Evolutionary conservation across 2,329 filamentous ascomycete genomes (phyloP).

Genomic region (Penicillium sclerotigenum): DNA sequence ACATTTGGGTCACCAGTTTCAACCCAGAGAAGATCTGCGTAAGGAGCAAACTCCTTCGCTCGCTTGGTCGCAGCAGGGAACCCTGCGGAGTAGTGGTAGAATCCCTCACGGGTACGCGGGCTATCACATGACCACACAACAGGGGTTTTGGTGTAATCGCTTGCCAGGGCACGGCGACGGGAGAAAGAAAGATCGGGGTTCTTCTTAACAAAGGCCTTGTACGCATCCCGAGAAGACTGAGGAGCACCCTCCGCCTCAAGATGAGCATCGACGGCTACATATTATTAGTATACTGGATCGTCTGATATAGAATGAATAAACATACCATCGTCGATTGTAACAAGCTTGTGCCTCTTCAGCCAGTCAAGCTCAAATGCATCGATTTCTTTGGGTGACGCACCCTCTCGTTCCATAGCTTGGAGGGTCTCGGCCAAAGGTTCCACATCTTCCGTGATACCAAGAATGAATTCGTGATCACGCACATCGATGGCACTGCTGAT

Average conservation of each 20-base stretch:
- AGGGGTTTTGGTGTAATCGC: constrained; percentile 61
- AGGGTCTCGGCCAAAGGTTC: constrained; percentile 84
- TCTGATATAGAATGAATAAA: neutral
- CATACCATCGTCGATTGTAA: constrained; percentile 80
- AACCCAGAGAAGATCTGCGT: constrained; percentile 93
- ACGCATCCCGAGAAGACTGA: constrained; percentile 63
- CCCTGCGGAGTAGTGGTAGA: constrained; percentile 58
- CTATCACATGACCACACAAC: constrained; percentile 88
- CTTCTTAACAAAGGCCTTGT: constrained; percentile 59
- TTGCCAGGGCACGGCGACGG: constrained; percentile 70
- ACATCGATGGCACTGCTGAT: constrained; percentile 88
- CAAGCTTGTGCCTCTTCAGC: constrained; percentile 79
- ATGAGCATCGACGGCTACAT: constrained; percentile 67
- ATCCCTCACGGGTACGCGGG: constrained; percentile 84
- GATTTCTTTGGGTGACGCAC: constrained; percentile 74
- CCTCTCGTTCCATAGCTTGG: constrained; percentile 81
- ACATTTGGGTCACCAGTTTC: constrained; percentile 91
- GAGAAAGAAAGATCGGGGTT: constrained; percentile 75
- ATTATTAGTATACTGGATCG: constrained; percentile 9
- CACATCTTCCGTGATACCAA: constrained; percentile 74
- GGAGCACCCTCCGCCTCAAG: constrained; percentile 64
- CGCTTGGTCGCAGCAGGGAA: constrained; percentile 88
- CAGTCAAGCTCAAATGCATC: constrained; percentile 82
- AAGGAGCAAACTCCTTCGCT: constrained; percentile 84
- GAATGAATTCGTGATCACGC: constrained; percentile 94